Evolutionary conservation across 129 eudicot species (phyloP).

Genomic region (Tanacetum coccineum): DNA sequence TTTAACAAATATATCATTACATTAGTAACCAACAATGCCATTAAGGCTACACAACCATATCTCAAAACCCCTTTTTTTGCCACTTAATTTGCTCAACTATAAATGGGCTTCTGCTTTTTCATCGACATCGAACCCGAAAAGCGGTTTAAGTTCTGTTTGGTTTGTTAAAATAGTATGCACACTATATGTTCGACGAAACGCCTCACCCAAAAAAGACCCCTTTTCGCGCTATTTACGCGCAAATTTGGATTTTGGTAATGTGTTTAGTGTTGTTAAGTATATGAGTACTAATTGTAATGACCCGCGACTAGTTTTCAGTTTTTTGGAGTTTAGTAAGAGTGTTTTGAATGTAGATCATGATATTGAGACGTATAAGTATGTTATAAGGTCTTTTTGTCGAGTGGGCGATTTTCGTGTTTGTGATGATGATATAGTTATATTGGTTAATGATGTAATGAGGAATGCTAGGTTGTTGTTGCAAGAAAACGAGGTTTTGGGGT

Average conservation of each 20-base stretch:
- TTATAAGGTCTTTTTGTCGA: constrained; percentile 57
- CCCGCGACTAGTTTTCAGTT: constrained; percentile 58
- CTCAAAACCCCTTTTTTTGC: too few species aligned
- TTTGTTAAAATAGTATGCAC: constrained; percentile 75
- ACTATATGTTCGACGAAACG: constrained; percentile 42
- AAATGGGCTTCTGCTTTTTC: too few species aligned
- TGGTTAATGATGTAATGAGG: constrained; percentile 51
- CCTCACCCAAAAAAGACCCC: constrained; percentile 30
- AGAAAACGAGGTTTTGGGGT: constrained; percentile 39
- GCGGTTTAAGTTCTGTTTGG: constrained; percentile 51
- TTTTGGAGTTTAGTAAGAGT: constrained; percentile 50
- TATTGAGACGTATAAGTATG: constrained; percentile 45
- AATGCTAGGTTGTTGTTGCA: constrained; percentile 38
- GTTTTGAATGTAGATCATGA: constrained; percentile 59
- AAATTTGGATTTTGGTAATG: constrained; percentile 41
- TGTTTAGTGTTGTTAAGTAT: constrained; percentile 49
- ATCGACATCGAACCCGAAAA: constrained; percentile 41
- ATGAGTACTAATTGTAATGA: constrained; percentile 28
- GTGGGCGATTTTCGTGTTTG: constrained; percentile 50
- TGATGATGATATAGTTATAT: constrained; percentile 58
- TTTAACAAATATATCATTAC: too few species aligned
- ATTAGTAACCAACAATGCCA: neutral
- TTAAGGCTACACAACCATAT: neutral
- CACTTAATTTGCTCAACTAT: neutral
- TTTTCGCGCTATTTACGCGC: constrained; percentile 39